phyloP scores from a whole-genome alignment of 1,284 basidiomycete genomes.

The Lentinus polychrous region DNA sequence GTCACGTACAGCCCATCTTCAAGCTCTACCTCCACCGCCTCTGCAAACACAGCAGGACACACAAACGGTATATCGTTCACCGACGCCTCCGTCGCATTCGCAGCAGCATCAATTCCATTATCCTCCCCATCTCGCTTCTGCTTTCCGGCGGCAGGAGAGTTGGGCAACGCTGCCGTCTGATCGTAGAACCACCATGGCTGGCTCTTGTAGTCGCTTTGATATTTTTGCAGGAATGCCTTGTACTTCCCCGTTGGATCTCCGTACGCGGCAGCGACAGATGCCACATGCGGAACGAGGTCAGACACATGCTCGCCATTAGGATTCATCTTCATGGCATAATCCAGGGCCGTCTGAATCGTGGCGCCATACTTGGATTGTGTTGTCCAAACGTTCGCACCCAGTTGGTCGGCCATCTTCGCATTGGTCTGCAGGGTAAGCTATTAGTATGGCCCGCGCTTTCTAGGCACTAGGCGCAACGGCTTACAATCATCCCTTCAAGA shows the following conservation, averaged over 20 bases:
- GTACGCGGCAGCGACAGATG: slow-evolving; percentile 45
- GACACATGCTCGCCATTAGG: slow-evolving; percentile 37
- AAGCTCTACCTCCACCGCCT: slow-evolving; percentile 31
- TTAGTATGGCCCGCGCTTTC: slow-evolving; percentile 1
- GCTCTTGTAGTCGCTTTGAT: slow-evolving; percentile 31
- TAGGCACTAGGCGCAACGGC: slow-evolving; percentile 18
- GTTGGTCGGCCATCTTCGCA: slow-evolving; percentile 48
- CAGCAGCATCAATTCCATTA: neutral
- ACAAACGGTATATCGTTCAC: slow-evolving; percentile 24
- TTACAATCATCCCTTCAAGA: slow-evolving; percentile 58
- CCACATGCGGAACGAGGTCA: slow-evolving; percentile 47
- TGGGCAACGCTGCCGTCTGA: slow-evolving; percentile 30
- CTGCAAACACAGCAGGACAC: slow-evolving; percentile 37
- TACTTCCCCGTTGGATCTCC: slow-evolving; percentile 52
- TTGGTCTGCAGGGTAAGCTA: slow-evolving; percentile 29
- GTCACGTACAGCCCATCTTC: slow-evolving; percentile 43
- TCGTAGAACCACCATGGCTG: slow-evolving; percentile 48
- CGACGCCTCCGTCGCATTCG: neutral
- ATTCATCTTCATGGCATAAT: slow-evolving; percentile 42
- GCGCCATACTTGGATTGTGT: slow-evolving; percentile 42
- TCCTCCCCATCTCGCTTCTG: slow-evolving; percentile 13
- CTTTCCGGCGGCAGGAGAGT: slow-evolving; percentile 21
- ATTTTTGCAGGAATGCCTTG: slow-evolving; percentile 37
- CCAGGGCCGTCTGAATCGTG: slow-evolving; percentile 50
- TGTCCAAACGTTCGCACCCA: slow-evolving; percentile 46